phyloP scores from a whole-genome alignment of 2,329 filamentous ascomycete species.

The Tricladium varicosporioides region DNA sequence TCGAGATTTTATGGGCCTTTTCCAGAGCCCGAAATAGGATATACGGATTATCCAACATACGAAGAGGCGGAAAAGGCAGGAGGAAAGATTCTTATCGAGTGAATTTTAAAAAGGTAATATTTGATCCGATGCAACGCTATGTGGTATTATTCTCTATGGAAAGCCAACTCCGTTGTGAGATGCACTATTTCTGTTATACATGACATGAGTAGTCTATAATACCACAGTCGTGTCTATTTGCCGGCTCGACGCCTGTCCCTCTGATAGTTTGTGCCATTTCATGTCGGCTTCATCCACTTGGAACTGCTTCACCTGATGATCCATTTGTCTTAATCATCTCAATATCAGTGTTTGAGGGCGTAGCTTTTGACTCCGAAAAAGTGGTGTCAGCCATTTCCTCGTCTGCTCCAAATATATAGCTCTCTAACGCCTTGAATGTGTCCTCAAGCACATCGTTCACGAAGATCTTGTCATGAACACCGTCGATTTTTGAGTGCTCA shows the following conservation, averaged over 20 bases:
- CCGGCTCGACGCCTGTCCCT: not conserved
- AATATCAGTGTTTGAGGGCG: constrained; percentile 11
- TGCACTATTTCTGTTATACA: constrained; percentile 7
- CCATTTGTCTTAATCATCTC: constrained; percentile 12
- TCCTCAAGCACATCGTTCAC: constrained; percentile 50
- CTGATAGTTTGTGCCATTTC: no score
- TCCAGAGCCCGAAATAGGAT: constrained; percentile 35
- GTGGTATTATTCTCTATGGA: constrained; percentile 7
- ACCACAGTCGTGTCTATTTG: not conserved
- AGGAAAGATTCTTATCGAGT: constrained; percentile 2
- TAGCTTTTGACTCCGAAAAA: not conserved
- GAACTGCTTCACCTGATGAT: not conserved
- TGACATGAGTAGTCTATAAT: not conserved
- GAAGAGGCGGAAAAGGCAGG: constrained; percentile 17
- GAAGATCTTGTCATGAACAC: constrained; percentile 50
- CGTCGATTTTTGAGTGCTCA: constrained; percentile 44
- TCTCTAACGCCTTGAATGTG: constrained; percentile 47
- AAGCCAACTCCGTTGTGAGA: not conserved
- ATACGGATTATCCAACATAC: constrained; percentile 37
- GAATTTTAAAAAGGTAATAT: not conserved
- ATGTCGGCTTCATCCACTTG: not conserved
- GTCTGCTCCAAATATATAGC: constrained; percentile 43
- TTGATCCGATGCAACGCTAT: not conserved
- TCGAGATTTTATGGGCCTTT: constrained; percentile 44
- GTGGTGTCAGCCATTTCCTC: not conserved